These are phyloP conservation scores for Trichoderma simmonsii DNA, from an alignment of 2,329 filamentous ascomycete species.

Conservation along the genomic window DNA sequence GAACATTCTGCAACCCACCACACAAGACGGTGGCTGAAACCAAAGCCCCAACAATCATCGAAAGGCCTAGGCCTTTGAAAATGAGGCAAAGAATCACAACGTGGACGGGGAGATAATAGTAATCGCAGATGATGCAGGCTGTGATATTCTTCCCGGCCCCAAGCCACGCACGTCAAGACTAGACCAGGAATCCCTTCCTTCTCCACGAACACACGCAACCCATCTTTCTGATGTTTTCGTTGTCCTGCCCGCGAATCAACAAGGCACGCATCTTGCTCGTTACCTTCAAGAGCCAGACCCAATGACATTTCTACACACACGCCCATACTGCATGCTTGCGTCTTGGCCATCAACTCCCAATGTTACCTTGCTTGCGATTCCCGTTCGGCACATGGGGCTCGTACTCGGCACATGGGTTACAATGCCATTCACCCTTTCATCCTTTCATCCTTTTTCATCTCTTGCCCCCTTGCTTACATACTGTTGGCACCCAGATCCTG, in stretches of 20 bases:
- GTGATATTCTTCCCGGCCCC: neutral
- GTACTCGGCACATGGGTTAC: slow-evolving; percentile 2
- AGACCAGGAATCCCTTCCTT: neutral
- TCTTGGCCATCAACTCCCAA: neutral
- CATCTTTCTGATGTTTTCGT: neutral
- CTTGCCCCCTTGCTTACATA: neutral
- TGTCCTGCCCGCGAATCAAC: neutral
- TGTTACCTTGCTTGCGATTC: neutral
- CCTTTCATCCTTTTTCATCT: slow-evolving; percentile 1
- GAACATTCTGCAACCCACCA: neutral
- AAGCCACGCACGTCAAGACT: neutral
- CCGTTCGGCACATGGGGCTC: neutral
- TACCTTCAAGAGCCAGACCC: neutral
- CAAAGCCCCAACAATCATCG: neutral
- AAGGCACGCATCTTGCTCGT: neutral
- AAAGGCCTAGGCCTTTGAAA: neutral
- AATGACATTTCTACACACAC: neutral
- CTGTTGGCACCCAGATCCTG: neutral
- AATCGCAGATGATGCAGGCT: neutral
- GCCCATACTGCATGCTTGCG: neutral
- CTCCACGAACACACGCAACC: neutral
- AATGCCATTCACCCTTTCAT: slow-evolving; percentile 8
- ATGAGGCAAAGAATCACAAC: neutral
- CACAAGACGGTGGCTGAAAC: slow-evolving; percentile 3
- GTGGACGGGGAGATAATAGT: neutral